phyloP scores from a whole-genome alignment of 495 filamentous ascomycete genomes.

The Chaetomium fimeti region DNA sequence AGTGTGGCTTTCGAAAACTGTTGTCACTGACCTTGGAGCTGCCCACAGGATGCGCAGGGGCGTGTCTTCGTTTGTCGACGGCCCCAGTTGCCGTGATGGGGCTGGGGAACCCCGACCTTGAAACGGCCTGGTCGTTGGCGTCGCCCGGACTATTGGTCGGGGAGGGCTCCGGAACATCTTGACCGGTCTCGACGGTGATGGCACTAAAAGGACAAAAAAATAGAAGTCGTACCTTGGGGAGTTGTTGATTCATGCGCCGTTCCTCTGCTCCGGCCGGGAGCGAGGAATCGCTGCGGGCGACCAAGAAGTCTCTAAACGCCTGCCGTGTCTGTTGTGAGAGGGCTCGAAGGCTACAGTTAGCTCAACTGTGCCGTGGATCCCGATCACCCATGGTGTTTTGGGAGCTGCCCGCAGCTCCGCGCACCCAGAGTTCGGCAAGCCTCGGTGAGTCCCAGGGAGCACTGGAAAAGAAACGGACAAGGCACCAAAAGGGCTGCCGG shows the following conservation, averaged over 20 bases:
- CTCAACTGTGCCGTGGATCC: constrained; percentile 10
- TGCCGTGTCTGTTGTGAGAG: constrained; percentile 30
- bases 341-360: constrained; percentile 23
- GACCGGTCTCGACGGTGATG: constrained; percentile 7
- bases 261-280: constrained; percentile 41
- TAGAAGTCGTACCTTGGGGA: constrained; percentile 44
- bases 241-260: constrained; percentile 52
- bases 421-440: not conserved
- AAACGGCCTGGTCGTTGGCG: constrained; percentile 29
- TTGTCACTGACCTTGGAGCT: constrained; percentile 33
- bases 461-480: not conserved
- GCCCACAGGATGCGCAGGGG: constrained; percentile 14
- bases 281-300: constrained; percentile 37
- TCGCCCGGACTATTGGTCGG: constrained; percentile 27
- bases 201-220: constrained; percentile 16
- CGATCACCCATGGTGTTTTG: constrained; percentile 7
- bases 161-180: constrained; percentile 16
- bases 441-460: not conserved
- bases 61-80: constrained; percentile 15
- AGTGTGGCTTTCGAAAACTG: constrained; percentile 29
- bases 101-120: constrained; percentile 20
- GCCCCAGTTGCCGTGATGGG: not conserved
- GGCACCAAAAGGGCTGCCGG: not conserved
- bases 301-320: constrained; percentile 22
- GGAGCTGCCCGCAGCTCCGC: not conserved